Percentiles rank a stretch among this genome's conserved stretches.
Evolutionary conservation across 768 basidiomycete genomes (phyloP).

Genomic region (Macrolepiota fuliginosa): DNA sequence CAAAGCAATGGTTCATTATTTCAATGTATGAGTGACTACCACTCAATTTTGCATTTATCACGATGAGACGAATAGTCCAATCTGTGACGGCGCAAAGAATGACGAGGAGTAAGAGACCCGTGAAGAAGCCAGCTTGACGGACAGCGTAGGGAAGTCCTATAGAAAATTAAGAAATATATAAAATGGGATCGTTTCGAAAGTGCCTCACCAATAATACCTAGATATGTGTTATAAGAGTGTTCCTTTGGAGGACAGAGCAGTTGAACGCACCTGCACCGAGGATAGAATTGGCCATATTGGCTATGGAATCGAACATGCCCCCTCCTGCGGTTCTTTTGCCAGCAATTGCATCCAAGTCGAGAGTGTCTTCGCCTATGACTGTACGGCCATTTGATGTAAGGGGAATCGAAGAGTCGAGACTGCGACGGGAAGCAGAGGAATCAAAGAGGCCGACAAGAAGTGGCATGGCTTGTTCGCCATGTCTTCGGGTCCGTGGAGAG

Average conservation of each 20-base stretch:
- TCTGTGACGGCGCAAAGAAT: conserved; percentile 84
- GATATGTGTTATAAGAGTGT: conserved; percentile 10
- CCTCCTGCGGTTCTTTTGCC: conserved; percentile 67
- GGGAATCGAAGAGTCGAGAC: conserved; percentile 54
- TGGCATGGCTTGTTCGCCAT: conserved; percentile 60
- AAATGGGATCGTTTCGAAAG: neutral
- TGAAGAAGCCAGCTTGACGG: conserved; percentile 91
- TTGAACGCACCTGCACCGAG: conserved; percentile 75
- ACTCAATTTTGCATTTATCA: conserved; percentile 93
- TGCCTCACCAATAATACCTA: conserved; percentile 71
- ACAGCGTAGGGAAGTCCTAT: conserved; percentile 92
- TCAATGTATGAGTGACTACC: conserved; percentile 91
- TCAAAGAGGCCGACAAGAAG: conserved; percentile 80
- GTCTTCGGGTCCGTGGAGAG: conserved; percentile 30
- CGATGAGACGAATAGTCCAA: conserved; percentile 97
- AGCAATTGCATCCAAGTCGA: conserved; percentile 74
- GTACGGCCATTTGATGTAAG: conserved; percentile 33
- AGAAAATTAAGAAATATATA: neutral
- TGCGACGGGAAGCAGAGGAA: conserved; percentile 54
- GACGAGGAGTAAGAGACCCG: conserved; percentile 80
- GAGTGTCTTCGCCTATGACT: conserved; percentile 31
- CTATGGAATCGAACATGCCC: conserved; percentile 74
- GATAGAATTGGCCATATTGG: conserved; percentile 96
- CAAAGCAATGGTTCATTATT: conserved; percentile 93
- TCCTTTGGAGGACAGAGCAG: conserved; percentile 13